Evolutionary conservation across 2,329 filamentous ascomycete genomes (phyloP), one percentile per base, ranked within the genome.

Genomic region (Diaporthe helianthi): DNA sequence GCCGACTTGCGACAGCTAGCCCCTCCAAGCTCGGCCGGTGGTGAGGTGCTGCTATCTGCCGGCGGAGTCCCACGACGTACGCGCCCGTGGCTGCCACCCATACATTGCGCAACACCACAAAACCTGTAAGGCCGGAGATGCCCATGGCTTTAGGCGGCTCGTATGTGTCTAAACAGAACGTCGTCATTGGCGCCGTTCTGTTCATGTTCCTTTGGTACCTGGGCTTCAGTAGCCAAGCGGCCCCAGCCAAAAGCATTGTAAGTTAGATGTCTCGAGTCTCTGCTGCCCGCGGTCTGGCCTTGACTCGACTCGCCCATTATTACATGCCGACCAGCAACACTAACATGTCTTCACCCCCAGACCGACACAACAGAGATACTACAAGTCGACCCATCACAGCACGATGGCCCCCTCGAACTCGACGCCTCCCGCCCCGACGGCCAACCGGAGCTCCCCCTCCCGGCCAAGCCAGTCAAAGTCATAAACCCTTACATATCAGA

Each of bases 401-500:
- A 29, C 9, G 64, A 55, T n/a, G 64, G 52, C 24, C 38, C 41
- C 41, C 64, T 58, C 64, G 64, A 67, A 22, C 47, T 67, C 22
- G 64, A 58, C 24, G 64, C 10, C n/a, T 38, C 64, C 9, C 49
- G 12, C 26, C 51, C 38, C 22, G 63, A 53, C 12, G 63, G 36
- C 31, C 38, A 55, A 4, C 64, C 64, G 6, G 64, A 55, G 29
- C 49, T 54, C n/a, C 24, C 24, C 26, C 6, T 31, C 26, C 22
- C 64, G 36, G 24, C 33, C 38, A 66, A 46, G 49, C 67, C 69
- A 46, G 54, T 53, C 22, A 67, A 66, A 29, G 26, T 33, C 13
- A 24, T 47, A 41, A 71, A 71, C 55, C 69, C 69, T 26, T 71
- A 71, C 67, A 71, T 71, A 24, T 65, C 67, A 33, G 67, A 71